These are phyloP conservation scores for Zoysia matrella DNA, from an alignment of 202 grass and related monocot species.

Conservation along the genomic window DNA sequence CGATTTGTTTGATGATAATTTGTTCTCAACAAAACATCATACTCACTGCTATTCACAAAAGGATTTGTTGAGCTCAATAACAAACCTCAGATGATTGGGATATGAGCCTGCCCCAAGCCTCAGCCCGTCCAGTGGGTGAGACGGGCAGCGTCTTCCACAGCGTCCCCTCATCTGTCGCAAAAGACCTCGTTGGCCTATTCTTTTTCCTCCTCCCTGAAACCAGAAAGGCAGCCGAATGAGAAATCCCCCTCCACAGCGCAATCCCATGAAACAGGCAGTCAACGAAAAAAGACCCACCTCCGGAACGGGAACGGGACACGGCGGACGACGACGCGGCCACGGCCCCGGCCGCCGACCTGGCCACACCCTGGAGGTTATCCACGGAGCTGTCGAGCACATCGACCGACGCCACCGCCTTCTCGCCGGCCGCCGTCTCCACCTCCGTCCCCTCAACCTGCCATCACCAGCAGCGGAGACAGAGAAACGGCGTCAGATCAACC, in stretches of 20 bases:
- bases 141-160: conserved; percentile 41
- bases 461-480: not conserved
- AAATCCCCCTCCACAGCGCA: not conserved
- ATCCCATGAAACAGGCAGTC: not conserved
- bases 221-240: conserved; percentile 14
- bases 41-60: too few relatives aligned
- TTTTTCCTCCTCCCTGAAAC: conserved; percentile 35
- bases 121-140: conserved; percentile 4
- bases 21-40: too few relatives aligned
- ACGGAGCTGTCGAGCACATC: conserved; percentile 35
- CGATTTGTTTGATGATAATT: too few relatives aligned
- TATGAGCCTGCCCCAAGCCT: conserved; percentile 79
- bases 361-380: conserved; percentile 6
- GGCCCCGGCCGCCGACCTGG: conserved; percentile 19
- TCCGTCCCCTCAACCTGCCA: conserved; percentile 30
- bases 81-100: conserved; percentile 72
- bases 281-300: conserved; percentile 8
- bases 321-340: conserved; percentile 43
- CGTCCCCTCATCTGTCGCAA: not conserved
- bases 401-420: conserved; percentile 20
- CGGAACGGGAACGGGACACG: conserved; percentile 22
- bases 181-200: not conserved
- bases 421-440: conserved; percentile 2
- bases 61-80: not conserved
- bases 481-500: conserved; percentile 39